Evolutionary conservation across 805 yeast genomes (phyloP).

Genomic region (Metschnikowia noctiluminum): DNA sequence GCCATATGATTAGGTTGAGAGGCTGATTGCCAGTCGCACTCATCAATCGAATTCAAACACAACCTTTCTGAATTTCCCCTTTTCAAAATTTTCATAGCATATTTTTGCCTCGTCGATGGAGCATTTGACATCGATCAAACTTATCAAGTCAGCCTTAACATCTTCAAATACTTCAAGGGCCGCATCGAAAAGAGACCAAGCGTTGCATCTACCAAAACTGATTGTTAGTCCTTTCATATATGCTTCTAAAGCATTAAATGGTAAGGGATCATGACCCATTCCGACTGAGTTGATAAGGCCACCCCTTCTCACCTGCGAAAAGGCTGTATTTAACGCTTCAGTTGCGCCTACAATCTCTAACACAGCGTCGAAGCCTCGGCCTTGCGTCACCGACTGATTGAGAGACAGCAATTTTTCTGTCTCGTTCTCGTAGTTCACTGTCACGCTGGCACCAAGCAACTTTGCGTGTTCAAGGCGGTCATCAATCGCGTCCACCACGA

Average conservation of each 20-base stretch:
- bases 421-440: slow-evolving; percentile 42
- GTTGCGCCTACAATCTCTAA: slow-evolving; percentile 59
- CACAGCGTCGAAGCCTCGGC: slow-evolving; percentile 57
- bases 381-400: slow-evolving; percentile 36
- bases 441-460: slow-evolving; percentile 48
- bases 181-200: slow-evolving; percentile 52
- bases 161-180: slow-evolving; percentile 46
- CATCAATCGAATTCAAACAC: slow-evolving; percentile 36
- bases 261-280: slow-evolving; percentile 55
- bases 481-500: slow-evolving; percentile 49
- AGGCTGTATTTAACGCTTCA: slow-evolving; percentile 48
- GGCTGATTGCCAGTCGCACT: neutral
- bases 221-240: slow-evolving; percentile 54
- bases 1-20: no score
- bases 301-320: slow-evolving; percentile 52
- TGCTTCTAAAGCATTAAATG: slow-evolving; percentile 55
- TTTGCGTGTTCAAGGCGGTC: slow-evolving; percentile 44
- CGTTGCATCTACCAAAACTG: slow-evolving; percentile 64
- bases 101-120: slow-evolving; percentile 43
- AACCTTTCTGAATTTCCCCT: slow-evolving; percentile 53
- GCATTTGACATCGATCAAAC: slow-evolving; percentile 49
- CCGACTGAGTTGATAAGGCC: slow-evolving; percentile 60
- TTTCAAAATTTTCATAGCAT: slow-evolving; percentile 51
- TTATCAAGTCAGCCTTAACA: slow-evolving; percentile 42
- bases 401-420: slow-evolving; percentile 22